These are phyloP conservation scores for Mrakia blollopis DNA, from an alignment of 768 basidiomycete species.

Conservation along the genomic window DNA sequence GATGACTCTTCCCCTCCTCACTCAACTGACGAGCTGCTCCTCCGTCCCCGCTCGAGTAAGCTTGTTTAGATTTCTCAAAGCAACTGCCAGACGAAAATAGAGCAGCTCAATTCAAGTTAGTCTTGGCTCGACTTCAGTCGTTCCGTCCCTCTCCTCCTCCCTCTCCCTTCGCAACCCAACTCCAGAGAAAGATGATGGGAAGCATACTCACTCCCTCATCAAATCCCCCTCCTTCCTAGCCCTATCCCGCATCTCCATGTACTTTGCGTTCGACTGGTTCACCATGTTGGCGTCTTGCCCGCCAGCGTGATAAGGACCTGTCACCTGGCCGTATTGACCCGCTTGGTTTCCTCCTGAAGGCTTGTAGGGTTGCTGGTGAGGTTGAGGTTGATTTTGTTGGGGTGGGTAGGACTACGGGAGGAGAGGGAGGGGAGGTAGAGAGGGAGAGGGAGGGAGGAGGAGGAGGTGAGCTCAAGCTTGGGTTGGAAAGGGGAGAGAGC, in stretches of 20 bases:
- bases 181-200: no score
- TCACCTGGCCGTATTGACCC: slow-evolving; percentile 28
- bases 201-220: slow-evolving; percentile 40
- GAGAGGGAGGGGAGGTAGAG: not conserved
- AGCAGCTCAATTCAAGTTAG: no score
- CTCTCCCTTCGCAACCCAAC: no score
- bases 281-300: slow-evolving; percentile 44
- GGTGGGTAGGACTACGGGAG: slow-evolving; percentile 14
- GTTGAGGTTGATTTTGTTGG: slow-evolving; percentile 27
- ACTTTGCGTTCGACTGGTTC: slow-evolving; percentile 64
- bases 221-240: slow-evolving; percentile 72
- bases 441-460: not conserved
- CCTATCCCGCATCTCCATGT: slow-evolving; percentile 62
- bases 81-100: slow-evolving; percentile 32
- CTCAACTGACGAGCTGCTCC: slow-evolving; percentile 76
- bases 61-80: slow-evolving; percentile 59
- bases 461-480: not conserved
- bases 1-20: slow-evolving; percentile 71
- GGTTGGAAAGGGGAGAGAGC: not conserved
- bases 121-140: no score
- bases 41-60: slow-evolving; percentile 65
- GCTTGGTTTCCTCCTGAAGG: not conserved
- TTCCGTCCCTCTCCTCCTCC: no score
- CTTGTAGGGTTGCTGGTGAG: slow-evolving; percentile 4
- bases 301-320: slow-evolving; percentile 18